Base-by-base conservation (phyloP, 129 eudicot genomes). In the Lactuca saligna region DNA sequence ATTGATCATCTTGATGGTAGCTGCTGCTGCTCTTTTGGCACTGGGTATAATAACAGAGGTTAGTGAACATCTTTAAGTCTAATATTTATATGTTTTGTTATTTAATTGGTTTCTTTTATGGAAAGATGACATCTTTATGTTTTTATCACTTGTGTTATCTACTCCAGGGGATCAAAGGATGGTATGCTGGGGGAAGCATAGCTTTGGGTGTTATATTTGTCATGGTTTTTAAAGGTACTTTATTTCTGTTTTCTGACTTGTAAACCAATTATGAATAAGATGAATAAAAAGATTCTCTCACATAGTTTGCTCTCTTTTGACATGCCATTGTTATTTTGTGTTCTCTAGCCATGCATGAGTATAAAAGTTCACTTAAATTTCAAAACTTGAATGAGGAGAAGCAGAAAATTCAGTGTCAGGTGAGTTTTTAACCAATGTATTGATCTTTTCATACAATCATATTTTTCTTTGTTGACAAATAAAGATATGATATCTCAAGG, bases 101-200 rank as follows among this genome's bases (percentile, higher is more conserved):
- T 35, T 2, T 2, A 35, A 35, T 4, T 35, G 6, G 60, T 44
- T 56, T 17, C 48, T 44, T 48, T 6, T 37, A 35, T 35, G 4
- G 44, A 44, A 20, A n/a, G 50, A 48, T 62, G 44, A 60, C 29
- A 48, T 68, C 60, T 35, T 39, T 62, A 4, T 39, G 3, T 62
- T 39, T 63, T 53, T 17, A 8, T 39, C 17, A 67, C 72, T 44
- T 13, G 64, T 11, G n/a, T 53, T 31, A 3, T 39, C 31, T 44
- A 17, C n/a, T 63, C 2, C 64, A 88, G 96, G 96, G 96, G 57
- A 83, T 85, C 4, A 70, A 88, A 78, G 76, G 91, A 54, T 85
- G 89, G 96, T 88, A 88, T 73, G 96, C 85, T 79, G 96, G 96
- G 13, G 96, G 89, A 69, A 88, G 96, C 83, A 88, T 88, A 75